Evolutionary conservation across 495 filamentous ascomycete species (phyloP), one percentile per base, ranked within the genome.

Genomic region (Penicillium samsonianum): DNA sequence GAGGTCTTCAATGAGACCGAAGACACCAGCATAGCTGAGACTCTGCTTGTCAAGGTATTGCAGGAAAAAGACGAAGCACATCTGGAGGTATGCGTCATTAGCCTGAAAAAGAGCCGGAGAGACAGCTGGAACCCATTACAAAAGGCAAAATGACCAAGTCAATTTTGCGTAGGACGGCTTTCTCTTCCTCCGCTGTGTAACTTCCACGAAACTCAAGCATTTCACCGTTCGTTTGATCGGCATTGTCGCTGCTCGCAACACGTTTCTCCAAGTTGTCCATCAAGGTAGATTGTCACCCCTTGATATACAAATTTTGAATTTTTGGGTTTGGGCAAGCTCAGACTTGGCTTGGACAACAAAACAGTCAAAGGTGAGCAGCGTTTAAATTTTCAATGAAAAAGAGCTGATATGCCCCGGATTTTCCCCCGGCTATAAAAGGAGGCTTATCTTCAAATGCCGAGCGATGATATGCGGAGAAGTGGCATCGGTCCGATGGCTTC

Each of bases 31-130:
- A 65, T 82, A 83, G 42, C 76, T 81, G 12, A 85, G 63, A 19
- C 79, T 82, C n/a, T 80, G 80, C 60, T 83, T 82, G 60, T 84
- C 81, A 35, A 83, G 79, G 42, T 78, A 71, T 28, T 68, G 63
- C 16, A 68, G 28, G 42, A 71, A 71, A 48, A 71, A 71, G 17
- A 71, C 61, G 20, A 64, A 68, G 46, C 68, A 71, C 63, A 71
- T 67, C 68, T 68, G 20, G 7, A 33, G 8, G 35, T 38, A 38
- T 38, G 35, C 35, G 16, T 38, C 28, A 8, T 25, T 4, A 45
- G 6, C 35, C 22, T 31, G 5, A 31, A 19, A 26, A 17, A 28
- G 14, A 38, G 6, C 22, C 31, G 1, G 14, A 0, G 9, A 26
- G 19, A 25, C 9, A 22, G 11, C 16, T 3, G 26, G 12, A 17